Percentiles rank a stretch among this genome's conserved stretches.
Evolutionary conservation across 495 filamentous ascomycete species (phyloP).

Genomic region (Daldinia childiae): DNA sequence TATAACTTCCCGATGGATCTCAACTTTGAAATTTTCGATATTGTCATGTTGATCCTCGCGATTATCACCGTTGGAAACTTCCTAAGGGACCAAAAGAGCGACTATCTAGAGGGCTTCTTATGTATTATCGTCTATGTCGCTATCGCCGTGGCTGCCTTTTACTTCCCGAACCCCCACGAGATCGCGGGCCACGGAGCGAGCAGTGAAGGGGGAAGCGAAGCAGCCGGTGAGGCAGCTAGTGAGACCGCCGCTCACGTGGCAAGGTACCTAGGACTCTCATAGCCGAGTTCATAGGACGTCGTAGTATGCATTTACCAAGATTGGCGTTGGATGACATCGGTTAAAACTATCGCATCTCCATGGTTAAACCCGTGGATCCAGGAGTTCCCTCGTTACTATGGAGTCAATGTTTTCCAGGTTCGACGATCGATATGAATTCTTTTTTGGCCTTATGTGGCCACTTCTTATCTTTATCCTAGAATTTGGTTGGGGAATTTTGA

Average conservation of each 20-base stretch:
- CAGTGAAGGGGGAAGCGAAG: background rate
- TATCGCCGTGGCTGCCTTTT: constrained; percentile 69
- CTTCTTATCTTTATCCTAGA: background rate
- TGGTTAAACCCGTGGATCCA: constrained; percentile 3
- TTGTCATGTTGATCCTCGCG: constrained; percentile 84
- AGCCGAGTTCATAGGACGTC: background rate
- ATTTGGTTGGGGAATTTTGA: background rate
- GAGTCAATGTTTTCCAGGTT: constrained; percentile 4
- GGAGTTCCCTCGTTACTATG: constrained; percentile 15
- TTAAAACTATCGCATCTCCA: constrained; percentile 26
- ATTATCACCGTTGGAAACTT: constrained; percentile 89
- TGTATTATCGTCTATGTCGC: constrained; percentile 76
- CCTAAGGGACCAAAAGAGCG: constrained; percentile 79
- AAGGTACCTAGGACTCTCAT: constrained; percentile 18
- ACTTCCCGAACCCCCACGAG: constrained; percentile 65
- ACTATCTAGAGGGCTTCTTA: constrained; percentile 80
- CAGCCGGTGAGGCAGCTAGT: constrained; percentile 5
- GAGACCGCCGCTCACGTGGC: constrained; percentile 11
- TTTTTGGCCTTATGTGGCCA: background rate
- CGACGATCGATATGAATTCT: constrained; percentile 17
- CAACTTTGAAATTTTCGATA: constrained; percentile 88
- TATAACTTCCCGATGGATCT: constrained; percentile 74
- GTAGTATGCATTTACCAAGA: constrained; percentile 22
- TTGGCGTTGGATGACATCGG: constrained; percentile 29
- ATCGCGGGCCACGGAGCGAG: constrained; percentile 6